These are phyloP conservation scores for Hevea brasiliensis DNA, from an alignment of 345 rosid genomes.

Conservation along the genomic window DNA sequence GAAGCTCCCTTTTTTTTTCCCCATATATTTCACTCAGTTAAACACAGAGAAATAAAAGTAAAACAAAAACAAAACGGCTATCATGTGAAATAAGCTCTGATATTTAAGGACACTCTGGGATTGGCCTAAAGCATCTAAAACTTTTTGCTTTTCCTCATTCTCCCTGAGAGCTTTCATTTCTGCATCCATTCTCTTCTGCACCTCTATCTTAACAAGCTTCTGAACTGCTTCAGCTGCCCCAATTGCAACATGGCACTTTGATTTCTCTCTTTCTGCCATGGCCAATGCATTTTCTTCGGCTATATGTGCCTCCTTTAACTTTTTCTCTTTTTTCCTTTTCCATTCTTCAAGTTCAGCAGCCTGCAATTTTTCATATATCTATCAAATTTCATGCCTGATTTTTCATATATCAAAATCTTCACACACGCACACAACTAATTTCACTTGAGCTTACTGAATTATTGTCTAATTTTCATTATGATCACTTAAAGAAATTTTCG, in stretches of 20 bases:
- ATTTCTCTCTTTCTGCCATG: neutral
- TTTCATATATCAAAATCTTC: no score
- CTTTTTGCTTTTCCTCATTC: neutral
- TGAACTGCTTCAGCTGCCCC: constrained; percentile 6
- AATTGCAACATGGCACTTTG: neutral
- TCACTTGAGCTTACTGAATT: no score
- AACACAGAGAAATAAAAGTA: constrained; percentile 22
- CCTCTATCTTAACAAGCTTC: constrained; percentile 18
- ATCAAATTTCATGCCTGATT: no score
- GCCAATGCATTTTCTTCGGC: neutral
- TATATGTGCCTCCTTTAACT: neutral
- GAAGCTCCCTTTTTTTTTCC: no score
- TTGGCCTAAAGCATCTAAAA: constrained; percentile 14
- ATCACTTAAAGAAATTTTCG: no score
- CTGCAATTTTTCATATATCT: neutral
- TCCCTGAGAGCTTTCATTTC: constrained; percentile 7
- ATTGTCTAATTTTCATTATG: no score
- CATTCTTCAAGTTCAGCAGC: constrained; percentile 20
- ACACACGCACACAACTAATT: no score
- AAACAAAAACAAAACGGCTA: constrained; percentile 19
- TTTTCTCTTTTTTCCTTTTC: constrained; percentile 21
- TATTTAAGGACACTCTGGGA: constrained; percentile 11
- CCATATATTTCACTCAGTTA: neutral
- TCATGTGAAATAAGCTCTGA: constrained; percentile 24
- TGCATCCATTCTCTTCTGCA: constrained; percentile 14